These are phyloP conservation scores for Arthrobotrys iridis DNA, from an alignment of 2,329 filamentous ascomycete species.

Conservation along the genomic window DNA sequence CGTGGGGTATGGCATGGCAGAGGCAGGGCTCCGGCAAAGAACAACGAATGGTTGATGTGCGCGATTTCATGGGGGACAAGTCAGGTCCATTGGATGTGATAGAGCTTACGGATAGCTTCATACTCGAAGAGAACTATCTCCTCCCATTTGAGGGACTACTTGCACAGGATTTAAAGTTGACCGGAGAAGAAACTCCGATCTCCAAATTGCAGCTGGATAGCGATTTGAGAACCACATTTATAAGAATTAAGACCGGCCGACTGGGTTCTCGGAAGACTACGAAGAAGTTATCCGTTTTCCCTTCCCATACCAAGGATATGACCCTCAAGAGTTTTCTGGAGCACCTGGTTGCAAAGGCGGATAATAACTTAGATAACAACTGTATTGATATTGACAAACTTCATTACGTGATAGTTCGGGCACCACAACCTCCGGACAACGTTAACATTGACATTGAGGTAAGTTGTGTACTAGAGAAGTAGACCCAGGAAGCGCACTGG, in stretches of 20 bases:
- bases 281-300: background rate
- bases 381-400: background rate
- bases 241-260: no score
- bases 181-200: background rate
- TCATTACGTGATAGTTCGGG: background rate
- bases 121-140: background rate
- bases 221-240: slow-evolving; percentile 4
- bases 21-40: background rate
- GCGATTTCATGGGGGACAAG: background rate
- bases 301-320: slow-evolving; percentile 1
- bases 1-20: background rate
- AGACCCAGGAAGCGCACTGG: no score
- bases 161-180: background rate
- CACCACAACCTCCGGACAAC: no score
- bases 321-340: background rate
- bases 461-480: no score
- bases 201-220: slow-evolving; percentile 1
- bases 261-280: no score
- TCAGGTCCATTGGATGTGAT: background rate
- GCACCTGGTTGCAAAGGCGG: background rate
- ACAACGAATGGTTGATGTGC: background rate
- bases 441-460: no score
- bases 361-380: background rate
- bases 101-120: background rate
- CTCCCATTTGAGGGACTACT: background rate